Conservation (phyloP, 1,284 basidiomycete species). For the Laetiporus sulphureus region DNA sequence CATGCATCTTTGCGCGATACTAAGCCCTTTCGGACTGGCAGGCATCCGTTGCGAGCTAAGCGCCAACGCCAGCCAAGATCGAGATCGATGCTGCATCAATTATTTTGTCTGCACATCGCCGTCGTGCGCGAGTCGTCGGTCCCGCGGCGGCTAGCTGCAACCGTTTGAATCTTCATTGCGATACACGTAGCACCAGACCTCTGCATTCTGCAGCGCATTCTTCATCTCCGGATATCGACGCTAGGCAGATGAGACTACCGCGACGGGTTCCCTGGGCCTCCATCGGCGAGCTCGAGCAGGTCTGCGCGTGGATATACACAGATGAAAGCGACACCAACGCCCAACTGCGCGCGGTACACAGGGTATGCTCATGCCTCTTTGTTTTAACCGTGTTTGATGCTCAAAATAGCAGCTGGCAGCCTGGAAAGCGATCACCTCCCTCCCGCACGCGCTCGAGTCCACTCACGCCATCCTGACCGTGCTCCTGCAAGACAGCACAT, state of each 20-base stretch:
- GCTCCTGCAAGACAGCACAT: conserved; percentile 45
- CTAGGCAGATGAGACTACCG: conserved; percentile 61
- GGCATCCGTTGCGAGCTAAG: too few species aligned
- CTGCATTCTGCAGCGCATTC: background rate
- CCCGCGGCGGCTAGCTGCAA: too few species aligned
- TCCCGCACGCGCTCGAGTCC: conserved; percentile 71
- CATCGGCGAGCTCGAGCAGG: conserved; percentile 68
- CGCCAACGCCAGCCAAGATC: too few species aligned
- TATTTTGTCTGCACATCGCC: too few species aligned
- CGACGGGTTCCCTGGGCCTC: conserved; percentile 82
- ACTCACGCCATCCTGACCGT: conserved; percentile 63
- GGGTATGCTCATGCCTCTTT: conserved; percentile 36
- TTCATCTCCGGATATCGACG: background rate
- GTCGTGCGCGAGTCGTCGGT: too few species aligned
- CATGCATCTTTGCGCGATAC: too few species aligned
- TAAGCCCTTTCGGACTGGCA: too few species aligned
- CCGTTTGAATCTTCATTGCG: too few species aligned
- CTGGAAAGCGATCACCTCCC: conserved; percentile 64
- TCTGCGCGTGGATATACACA: conserved; percentile 76
- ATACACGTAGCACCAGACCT: too few species aligned
- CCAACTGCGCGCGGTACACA: conserved; percentile 59
- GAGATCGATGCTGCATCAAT: too few species aligned
- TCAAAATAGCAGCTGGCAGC: conserved; percentile 54
- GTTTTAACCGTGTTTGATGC: conserved; percentile 1
- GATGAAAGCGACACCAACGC: conserved; percentile 55